Evolutionary conservation across 2,329 filamentous ascomycete genomes (phyloP).

Genomic region (Trichothecium sympodiale): DNA sequence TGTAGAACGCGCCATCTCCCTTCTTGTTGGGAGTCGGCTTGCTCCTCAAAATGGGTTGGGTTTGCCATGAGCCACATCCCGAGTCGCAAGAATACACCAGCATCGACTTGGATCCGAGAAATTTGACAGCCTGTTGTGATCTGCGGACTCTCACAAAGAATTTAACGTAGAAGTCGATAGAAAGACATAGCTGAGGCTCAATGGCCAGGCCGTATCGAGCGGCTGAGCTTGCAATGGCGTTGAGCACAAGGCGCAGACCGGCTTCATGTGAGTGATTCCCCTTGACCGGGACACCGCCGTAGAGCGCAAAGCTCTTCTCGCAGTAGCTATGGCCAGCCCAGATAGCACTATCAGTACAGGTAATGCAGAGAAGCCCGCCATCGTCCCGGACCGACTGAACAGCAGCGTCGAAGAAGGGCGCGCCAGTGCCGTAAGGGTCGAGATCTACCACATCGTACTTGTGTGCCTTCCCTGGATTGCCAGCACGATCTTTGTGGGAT

Average conservation of each 20-base stretch:
- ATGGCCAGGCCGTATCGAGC: slow-evolving; percentile 79
- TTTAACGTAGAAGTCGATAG: slow-evolving; percentile 90
- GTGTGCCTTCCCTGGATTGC: slow-evolving; percentile 27
- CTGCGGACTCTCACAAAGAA: slow-evolving; percentile 76
- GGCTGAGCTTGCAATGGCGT: slow-evolving; percentile 69
- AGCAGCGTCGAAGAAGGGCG: slow-evolving; percentile 83
- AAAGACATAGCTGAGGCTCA: slow-evolving; percentile 83
- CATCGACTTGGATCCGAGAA: slow-evolving; percentile 85
- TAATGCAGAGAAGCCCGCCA: slow-evolving; percentile 85
- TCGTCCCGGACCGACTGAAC: slow-evolving; percentile 75
- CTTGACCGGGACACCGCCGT: slow-evolving; percentile 81
- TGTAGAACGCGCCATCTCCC: slow-evolving; percentile 59
- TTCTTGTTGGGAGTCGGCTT: slow-evolving; percentile 59
- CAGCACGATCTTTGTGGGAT: slow-evolving; percentile 26
- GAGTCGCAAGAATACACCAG: slow-evolving; percentile 80
- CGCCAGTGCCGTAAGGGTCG: slow-evolving; percentile 90
- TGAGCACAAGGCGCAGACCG: slow-evolving; percentile 74
- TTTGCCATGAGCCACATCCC: slow-evolving; percentile 87
- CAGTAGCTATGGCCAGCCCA: slow-evolving; percentile 91
- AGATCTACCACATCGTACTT: slow-evolving; percentile 92
- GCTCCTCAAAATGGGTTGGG: slow-evolving; percentile 65
- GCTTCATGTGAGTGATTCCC: slow-evolving; percentile 80
- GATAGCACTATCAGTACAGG: slow-evolving; percentile 90
- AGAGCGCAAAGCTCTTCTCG: slow-evolving; percentile 89
- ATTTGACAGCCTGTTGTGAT: slow-evolving; percentile 79